These are phyloP conservation scores for Agaricus blazei DNA, from an alignment of 768 basidiomycete species.

Conservation along the genomic window DNA sequence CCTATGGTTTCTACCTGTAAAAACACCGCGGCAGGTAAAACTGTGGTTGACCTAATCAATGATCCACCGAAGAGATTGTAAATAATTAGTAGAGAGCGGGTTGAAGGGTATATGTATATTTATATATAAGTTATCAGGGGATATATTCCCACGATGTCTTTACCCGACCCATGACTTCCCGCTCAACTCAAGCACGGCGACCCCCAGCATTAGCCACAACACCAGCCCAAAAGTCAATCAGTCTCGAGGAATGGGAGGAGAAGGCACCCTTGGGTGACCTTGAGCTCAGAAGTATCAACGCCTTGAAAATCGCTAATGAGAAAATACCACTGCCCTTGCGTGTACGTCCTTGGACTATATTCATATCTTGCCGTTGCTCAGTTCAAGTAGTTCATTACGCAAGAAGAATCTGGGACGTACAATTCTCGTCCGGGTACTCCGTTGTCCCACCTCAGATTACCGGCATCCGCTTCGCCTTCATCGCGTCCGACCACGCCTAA, in stretches of 20 bases:
- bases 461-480: conserved; percentile 10
- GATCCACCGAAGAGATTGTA: no score
- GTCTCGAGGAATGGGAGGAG: conserved; percentile 89
- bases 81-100: no score
- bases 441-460: conserved; percentile 11
- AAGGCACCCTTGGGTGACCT: conserved; percentile 71
- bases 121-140: not conserved
- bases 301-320: conserved; percentile 59
- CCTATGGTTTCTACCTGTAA: no score
- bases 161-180: conserved; percentile 3
- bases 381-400: conserved; percentile 23
- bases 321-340: conserved; percentile 65
- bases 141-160: not conserved
- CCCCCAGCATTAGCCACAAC: conserved; percentile 2
- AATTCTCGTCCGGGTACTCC: conserved; percentile 39
- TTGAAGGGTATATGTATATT: not conserved
- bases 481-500: conserved; percentile 37
- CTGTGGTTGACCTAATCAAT: no score
- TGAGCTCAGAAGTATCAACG: conserved; percentile 60
- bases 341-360: conserved; percentile 35
- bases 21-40: no score
- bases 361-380: conserved; percentile 4
- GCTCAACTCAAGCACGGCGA: not conserved
- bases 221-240: conserved; percentile 31
- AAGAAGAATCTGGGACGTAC: conserved; percentile 16